A percentile compares a stretch with the other conserved stretches of the same genome.
phyloP scores from a whole-genome alignment of 108 stramenopile species.

The Cyclotella distinguenda region DNA sequence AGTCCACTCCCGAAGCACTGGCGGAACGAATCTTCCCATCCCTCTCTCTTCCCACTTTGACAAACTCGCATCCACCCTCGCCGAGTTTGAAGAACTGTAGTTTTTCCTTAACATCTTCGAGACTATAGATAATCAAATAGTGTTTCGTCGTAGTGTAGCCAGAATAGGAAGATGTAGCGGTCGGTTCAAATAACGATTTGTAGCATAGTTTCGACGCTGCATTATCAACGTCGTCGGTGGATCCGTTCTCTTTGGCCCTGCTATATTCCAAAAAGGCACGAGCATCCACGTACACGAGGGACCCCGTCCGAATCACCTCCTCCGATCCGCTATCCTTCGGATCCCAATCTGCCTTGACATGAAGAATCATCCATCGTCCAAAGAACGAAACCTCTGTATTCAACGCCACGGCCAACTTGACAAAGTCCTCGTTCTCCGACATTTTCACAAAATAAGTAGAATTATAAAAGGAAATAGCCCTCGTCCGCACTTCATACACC shows the following conservation, averaged over 20 bases:
- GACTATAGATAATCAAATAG: slow-evolving; percentile 72
- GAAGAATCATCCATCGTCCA: slow-evolving; percentile 66
- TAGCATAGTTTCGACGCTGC: slow-evolving; percentile 43
- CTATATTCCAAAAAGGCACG: slow-evolving; percentile 55
- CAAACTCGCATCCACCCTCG: slow-evolving; percentile 55
- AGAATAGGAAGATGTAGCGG: slow-evolving; percentile 65
- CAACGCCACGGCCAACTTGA: slow-evolving; percentile 66
- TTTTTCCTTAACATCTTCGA: slow-evolving; percentile 83
- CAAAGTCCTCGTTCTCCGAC: slow-evolving; percentile 50
- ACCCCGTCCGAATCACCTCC: slow-evolving; percentile 61
- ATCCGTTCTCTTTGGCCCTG: slow-evolving; percentile 58
- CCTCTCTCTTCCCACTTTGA: slow-evolving; percentile 50
- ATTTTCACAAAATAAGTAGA: slow-evolving; percentile 58
- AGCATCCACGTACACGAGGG: slow-evolving; percentile 61
- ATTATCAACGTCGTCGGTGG: slow-evolving; percentile 16
- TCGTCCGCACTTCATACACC: slow-evolving; percentile 67
- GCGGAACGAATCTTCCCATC: slow-evolving; percentile 68
- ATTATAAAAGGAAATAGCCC: slow-evolving; percentile 86
- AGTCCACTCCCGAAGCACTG: slow-evolving; percentile 60
- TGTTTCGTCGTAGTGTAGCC: slow-evolving; percentile 76
- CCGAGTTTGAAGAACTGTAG: slow-evolving; percentile 75
- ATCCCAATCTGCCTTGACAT: slow-evolving; percentile 80
- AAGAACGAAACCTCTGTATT: slow-evolving; percentile 67
- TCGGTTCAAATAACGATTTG: slow-evolving; percentile 78
- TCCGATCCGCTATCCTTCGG: slow-evolving; percentile 54